These are phyloP conservation scores for Penicillium cataractarum DNA, from an alignment of 495 filamentous ascomycete species.

Conservation along the genomic window DNA sequence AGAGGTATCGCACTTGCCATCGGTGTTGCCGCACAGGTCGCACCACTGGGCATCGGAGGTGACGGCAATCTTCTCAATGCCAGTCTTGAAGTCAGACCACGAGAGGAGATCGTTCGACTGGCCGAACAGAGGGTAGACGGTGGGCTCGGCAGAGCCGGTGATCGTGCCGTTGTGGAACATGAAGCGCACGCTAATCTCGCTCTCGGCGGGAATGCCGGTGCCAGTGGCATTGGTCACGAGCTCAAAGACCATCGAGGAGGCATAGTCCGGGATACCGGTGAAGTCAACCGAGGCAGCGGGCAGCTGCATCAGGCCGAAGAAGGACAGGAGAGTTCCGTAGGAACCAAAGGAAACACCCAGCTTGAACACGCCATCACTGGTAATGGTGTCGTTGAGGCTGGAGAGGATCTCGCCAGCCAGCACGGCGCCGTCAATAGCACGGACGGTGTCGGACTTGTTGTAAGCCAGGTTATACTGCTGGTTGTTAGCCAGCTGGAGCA, in stretches of 20 bases:
- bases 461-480: constrained; percentile 59
- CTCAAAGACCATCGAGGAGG: constrained; percentile 55
- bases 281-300: constrained; percentile 40
- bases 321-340: constrained; percentile 52
- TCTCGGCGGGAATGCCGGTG: constrained; percentile 36
- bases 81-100: constrained; percentile 45
- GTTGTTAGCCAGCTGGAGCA: constrained; percentile 50
- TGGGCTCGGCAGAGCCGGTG: constrained; percentile 29
- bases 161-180: constrained; percentile 57
- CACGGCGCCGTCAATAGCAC: constrained; percentile 51
- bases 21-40: constrained; percentile 45
- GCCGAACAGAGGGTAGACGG: constrained; percentile 49
- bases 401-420: constrained; percentile 52
- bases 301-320: constrained; percentile 53
- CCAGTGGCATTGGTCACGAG: constrained; percentile 49
- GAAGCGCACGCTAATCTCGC: constrained; percentile 50
- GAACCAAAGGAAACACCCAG: constrained; percentile 51
- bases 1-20: constrained; percentile 38
- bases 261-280: constrained; percentile 54
- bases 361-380: constrained; percentile 36
- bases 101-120: constrained; percentile 30
- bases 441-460: constrained; percentile 49
- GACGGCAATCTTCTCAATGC: constrained; percentile 46
- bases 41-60: constrained; percentile 47
- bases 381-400: constrained; percentile 46